These are phyloP conservation scores for Suillus spraguei DNA, from an alignment of 768 basidiomycete species.

Conservation along the genomic window DNA sequence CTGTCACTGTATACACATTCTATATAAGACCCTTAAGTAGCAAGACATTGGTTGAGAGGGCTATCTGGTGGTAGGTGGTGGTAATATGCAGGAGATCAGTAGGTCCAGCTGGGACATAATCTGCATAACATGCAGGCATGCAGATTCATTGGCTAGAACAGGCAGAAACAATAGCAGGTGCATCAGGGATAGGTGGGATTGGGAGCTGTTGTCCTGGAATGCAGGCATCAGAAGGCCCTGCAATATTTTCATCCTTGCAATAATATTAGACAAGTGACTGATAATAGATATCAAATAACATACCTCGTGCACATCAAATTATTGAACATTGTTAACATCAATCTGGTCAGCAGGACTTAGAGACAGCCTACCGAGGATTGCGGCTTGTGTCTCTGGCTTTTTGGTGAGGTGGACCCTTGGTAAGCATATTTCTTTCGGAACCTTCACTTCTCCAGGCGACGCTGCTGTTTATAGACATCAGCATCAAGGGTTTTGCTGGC, in stretches of 20 bases:
- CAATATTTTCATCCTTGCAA: background rate
- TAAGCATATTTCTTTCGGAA: background rate
- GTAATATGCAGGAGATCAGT: background rate
- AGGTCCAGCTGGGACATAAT: conserved; percentile 9
- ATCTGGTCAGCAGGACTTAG: background rate
- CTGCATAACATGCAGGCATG: background rate
- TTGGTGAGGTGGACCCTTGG: background rate
- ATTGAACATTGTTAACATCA: background rate
- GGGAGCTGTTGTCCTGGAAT: no score
- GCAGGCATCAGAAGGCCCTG: background rate
- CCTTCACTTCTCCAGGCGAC: background rate
- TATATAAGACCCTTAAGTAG: no score
- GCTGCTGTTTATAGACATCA: conserved; percentile 5
- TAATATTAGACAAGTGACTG: background rate
- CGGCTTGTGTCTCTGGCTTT: background rate
- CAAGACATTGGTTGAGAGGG: no score
- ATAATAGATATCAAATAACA: background rate
- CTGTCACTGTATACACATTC: no score
- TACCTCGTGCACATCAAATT: background rate
- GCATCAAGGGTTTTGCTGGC: background rate
- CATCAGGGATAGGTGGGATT: background rate
- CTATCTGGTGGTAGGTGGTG: background rate
- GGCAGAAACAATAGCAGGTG: rapidly evolving
- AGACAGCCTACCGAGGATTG: background rate
- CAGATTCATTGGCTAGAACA: background rate